Evolutionary conservation across 495 filamentous ascomycete genomes (phyloP), one percentile per base, ranked within the genome.

Genomic region (Trichoderma virens): DNA sequence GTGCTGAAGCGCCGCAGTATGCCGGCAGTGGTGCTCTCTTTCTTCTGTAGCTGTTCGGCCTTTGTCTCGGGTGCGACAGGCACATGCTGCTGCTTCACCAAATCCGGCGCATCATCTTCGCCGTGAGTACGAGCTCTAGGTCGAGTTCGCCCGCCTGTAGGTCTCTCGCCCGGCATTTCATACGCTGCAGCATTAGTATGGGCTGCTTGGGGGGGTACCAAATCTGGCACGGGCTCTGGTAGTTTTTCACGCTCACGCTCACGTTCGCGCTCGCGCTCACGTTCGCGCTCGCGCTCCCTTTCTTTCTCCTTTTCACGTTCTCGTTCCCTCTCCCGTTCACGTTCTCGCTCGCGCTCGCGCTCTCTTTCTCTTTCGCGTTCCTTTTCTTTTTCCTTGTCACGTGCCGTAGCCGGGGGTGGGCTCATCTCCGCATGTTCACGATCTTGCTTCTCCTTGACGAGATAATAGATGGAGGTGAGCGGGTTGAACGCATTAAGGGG

Each of bases 401-500:
- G 61, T 18, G 61, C 20, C 13, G 64, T 35, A 31, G 31, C 74
- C 41, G 28, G 85, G 69, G 34, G 84, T 83, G 2, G 85, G 56
- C 85, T 88, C n/a, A 76, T 73, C 64, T 89, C 88, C 11, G 72
- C 66, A 62, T 82, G 81, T 71, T 99, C 93, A 59, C 90, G 86
- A 32, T 97, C 92, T 64, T 90, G 83, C 75, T 97, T 98, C 76
- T 99, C 94, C 64, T 88, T 89, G 43, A 97, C 94, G 5, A 99
- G 86, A 71, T 95, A 96, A 72, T 99, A 99, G 59, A 98, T 86
- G 3, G 95, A 98, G 25, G 98, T 82, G 59, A 99, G 77, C 1
- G 94, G 94, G 70, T 90, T 91, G 75, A 88, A 99, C 3, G 94
- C 94, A 74, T 98, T 98, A 61, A 94, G 76, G 3, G 95, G 94